Evolutionary conservation across 352 stramenopile species (phyloP), one percentile per base, ranked within the genome.

Genomic region (Pilasporangium apinafurcum): DNA sequence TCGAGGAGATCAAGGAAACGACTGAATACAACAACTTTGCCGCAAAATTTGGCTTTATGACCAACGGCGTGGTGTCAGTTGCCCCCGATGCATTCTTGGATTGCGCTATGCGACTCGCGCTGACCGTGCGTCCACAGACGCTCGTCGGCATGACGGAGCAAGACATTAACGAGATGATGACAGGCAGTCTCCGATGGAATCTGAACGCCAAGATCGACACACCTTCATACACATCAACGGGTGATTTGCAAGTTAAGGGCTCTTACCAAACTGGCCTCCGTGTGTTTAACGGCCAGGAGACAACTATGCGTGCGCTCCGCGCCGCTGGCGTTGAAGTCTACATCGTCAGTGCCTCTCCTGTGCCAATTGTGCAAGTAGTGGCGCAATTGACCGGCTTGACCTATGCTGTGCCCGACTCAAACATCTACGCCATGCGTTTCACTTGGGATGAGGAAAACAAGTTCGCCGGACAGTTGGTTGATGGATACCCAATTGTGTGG

Each of bases 401-500:
- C 31, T 74, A 70, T 59, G 48, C 67, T 44, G 67, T 86, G 30
- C 69, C 73, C 10, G 60, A 53, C 20, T 39, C 46, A 28, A 83
- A 83, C 37, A 59, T 83, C 18, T 86, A 59, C 32, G 69, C 50
- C 24, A 68, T 86, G 29, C 73, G 73, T 41, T 86, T 83, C 48
- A 60, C 62, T 37, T 62, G 51, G 9, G 49, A 71, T 18, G 52
- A 50, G 12, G 52, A 53, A 14, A 50, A 59, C 32, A 58, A 59
- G 13, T 83, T 86, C 45, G 78, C 69, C 1, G 62, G 52, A 18
- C 25, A 69, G 27, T 34, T 70, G 6, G 38, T 65, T 12, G 52
- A 62, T 6, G 30, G 80, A 39, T 83, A 86, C 50, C 69, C 72
- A 30, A 83, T 86, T 57, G 81, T 69, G 45, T 86, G 72, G 69